Base-by-base conservation (phyloP, 2,329 filamentous ascomycete genomes). In the Amylocarpus encephaloides region DNA sequence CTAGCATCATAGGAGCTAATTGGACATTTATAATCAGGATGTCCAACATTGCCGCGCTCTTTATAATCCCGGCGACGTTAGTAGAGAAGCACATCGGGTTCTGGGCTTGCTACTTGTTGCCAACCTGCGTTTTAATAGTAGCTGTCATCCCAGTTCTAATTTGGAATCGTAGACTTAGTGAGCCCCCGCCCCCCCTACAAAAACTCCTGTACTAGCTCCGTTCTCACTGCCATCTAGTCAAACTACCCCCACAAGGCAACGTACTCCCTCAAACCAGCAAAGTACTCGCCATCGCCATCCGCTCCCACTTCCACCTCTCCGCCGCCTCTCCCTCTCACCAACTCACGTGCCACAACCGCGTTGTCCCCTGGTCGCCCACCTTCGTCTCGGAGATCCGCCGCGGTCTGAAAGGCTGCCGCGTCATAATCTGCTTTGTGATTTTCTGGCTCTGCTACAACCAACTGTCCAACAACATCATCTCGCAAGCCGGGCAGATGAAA, bases 371-470 rank as follows among this genome's bases (percentile, higher is more conserved):
- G 82, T 73, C 79, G 43, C 79, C 83, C 59, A 69, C 70, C 52
- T 84, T 85, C 59, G 68, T 85, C 38, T 78, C 82, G 18, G 82
- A 85, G 60, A 65, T 85, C 50, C 79, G 78, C 64, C 77, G 77
- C 71, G 51, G 82, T 75, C 6, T 85, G 77, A 33, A 13, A 10
- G 9, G 33, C 22, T 47, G 44, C 69, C 76, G 78, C 49, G 79
- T 85, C 46, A 82, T 85, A 56, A n/a, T 80, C 56, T 87, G 83
- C 73, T 76, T 82, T 50, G 83, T 84, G 40, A 73, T 80, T 59
- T 79, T 76, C 68, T 79, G 75, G 44, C 45, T 83, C 86, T 60
- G 79, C 30, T 36, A 50, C 38, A 48, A 46, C 85, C 67, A 78
- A 77, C 43, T 76, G 74, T 64, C 86, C 86, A 69, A 76, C 86